Base-by-base conservation (phyloP, 495 filamentous ascomycete species). In the Aspergillus nanangensis region DNA sequence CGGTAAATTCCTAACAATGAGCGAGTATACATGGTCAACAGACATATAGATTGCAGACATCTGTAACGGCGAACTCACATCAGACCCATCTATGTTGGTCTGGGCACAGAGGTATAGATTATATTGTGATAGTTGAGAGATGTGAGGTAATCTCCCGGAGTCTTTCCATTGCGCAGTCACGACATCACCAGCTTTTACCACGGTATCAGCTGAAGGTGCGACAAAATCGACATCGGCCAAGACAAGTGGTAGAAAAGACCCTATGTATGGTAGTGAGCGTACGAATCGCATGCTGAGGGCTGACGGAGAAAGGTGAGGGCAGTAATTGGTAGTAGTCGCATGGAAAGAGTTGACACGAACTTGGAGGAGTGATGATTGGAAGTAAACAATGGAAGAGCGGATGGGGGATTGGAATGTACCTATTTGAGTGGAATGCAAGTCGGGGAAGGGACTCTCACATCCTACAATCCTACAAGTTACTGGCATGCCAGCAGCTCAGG, bases 71-170 rank as follows among this genome's bases (percentile, higher is more conserved):
- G 21, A 27, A 55, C 52, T 20, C 51, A 79, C 75, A 52, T 72
- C 65, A 33, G 55, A 67, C 23, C 51, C 65, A 3, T 58, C 59
- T 1, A 63, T 58, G 55, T 86, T 84, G 22, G 83, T 81, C 22
- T 82, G 82, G 27, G 82, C 76, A 52, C 77, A 84, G 3, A 88
- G 71, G 50, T 77, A 80, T 19, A 88, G 63, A 33, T 77, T 66
- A 61, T 82, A 90, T 13, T 67, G 70, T 17, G 63, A 57, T 33
- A 87, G 69, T 35, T 77, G 67, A 2, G 70, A 55, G 21, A 84
- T 56, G 5, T 56, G 50, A 8, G 79, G 80, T 21, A 62, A 51
- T 20, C 49, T 50, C 13, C 75, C 75, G n/a, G 72, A 75, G 22
- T 86, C 79, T 52, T 71, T 66, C 83, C 82, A 88, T 50, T 67